These are phyloP conservation scores for Erodium maritimum DNA, from an alignment of 345 rosid species.

Conservation along the genomic window DNA sequence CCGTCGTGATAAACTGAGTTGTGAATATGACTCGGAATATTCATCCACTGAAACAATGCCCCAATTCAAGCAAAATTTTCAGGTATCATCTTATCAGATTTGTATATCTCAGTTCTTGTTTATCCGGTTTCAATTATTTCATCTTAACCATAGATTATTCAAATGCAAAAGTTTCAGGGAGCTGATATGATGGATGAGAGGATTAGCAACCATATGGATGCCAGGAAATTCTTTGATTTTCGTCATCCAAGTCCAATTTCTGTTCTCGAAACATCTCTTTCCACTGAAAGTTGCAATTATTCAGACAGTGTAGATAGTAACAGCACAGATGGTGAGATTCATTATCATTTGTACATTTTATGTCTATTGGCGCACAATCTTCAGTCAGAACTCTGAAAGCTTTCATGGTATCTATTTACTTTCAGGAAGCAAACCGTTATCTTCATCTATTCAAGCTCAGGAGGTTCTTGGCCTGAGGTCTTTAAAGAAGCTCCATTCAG, in stretches of 20 bases:
- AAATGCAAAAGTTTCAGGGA: constrained; percentile 26
- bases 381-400: too few species aligned
- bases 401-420: too few species aligned
- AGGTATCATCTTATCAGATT: background rate
- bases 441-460: too few species aligned
- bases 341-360: too few species aligned
- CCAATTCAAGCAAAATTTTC: background rate
- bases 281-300: too few species aligned
- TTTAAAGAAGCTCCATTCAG: too few species aligned
- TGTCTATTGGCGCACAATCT: too few species aligned
- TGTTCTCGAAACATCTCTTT: too few species aligned
- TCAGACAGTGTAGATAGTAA: constrained; percentile 44
- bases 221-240: constrained; percentile 18
- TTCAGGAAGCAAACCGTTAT: too few species aligned
- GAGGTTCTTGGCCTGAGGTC: too few species aligned
- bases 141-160: background rate
- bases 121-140: background rate
- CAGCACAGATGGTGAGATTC: constrained; percentile 32
- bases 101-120: background rate
- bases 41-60: constrained; percentile 19
- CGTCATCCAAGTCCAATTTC: constrained; percentile 69
- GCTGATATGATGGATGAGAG: constrained; percentile 37
- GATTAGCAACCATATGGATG: constrained; percentile 25
- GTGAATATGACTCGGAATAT: too few species aligned
- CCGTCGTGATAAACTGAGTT: constrained; percentile 23